phyloP scores from a whole-genome alignment of 2,329 filamentous ascomycete species.

The Dothiorella sarmentorum region DNA sequence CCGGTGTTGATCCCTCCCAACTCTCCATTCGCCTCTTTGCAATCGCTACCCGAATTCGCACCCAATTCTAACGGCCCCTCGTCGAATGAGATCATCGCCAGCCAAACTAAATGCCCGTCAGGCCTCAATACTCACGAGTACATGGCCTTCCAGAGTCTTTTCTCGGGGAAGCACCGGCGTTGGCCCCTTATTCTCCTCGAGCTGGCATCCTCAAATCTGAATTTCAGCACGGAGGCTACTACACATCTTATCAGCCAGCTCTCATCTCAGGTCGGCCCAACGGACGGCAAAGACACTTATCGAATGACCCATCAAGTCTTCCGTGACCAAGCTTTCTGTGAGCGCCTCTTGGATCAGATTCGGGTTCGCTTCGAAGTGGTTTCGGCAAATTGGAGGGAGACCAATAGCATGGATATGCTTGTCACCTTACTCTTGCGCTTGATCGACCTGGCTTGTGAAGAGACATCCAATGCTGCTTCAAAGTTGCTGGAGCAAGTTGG shows the following conservation, averaged over 20 bases:
- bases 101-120: constrained; percentile 47
- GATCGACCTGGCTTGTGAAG: constrained; percentile 27
- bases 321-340: constrained; percentile 49
- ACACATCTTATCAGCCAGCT: constrained; percentile 51
- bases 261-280: constrained; percentile 55
- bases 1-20: constrained; percentile 36
- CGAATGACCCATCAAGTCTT: constrained; percentile 52
- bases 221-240: constrained; percentile 56
- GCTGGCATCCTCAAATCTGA: constrained; percentile 53
- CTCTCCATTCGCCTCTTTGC: constrained; percentile 36
- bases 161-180: constrained; percentile 45
- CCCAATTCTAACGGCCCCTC: constrained; percentile 40
- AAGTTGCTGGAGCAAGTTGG: constrained; percentile 44
- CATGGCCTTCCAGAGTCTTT: constrained; percentile 48
- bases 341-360: constrained; percentile 48
- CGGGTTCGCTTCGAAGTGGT: constrained; percentile 47
- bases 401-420: constrained; percentile 55
- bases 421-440: constrained; percentile 50
- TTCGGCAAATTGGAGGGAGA: constrained; percentile 57
- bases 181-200: constrained; percentile 51
- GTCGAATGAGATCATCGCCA: constrained; percentile 55
- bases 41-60: constrained; percentile 28
- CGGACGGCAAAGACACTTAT: constrained; percentile 26
- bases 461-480: constrained; percentile 18
- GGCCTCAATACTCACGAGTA: constrained; percentile 52